Evolutionary conservation across 73 alveolate genomes (phyloP).

Genomic region (Paramecium sonneborni): DNA sequence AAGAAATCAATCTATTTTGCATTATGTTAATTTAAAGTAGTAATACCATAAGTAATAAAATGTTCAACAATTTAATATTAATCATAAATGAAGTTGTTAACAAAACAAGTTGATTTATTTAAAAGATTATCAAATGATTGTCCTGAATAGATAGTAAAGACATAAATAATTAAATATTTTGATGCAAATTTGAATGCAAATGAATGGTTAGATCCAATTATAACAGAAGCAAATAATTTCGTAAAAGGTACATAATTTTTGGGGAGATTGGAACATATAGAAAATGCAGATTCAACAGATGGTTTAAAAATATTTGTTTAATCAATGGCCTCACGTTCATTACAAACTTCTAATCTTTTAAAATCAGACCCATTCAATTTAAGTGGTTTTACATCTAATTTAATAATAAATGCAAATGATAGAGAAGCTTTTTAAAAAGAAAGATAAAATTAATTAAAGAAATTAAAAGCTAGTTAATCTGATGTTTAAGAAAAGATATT

Average conservation of each 20-base stretch:
- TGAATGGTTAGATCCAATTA: constrained; percentile 23
- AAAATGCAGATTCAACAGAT: not conserved
- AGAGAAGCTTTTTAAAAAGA: not conserved
- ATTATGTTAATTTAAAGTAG: constrained; percentile 2
- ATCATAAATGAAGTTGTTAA: constrained; percentile 17
- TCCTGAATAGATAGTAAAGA: not conserved
- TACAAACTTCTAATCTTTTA: not conserved
- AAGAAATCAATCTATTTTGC: constrained; percentile 27
- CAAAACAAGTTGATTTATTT: constrained; percentile 32
- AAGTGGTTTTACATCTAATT: not conserved
- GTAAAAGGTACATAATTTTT: not conserved
- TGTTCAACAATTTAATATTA: not conserved
- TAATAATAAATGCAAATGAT: not conserved
- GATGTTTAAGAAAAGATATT: not conserved
- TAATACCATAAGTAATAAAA: not conserved
- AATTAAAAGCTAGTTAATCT: not conserved
- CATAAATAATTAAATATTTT: not conserved
- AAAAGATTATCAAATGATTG: constrained; percentile 33
- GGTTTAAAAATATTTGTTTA: not conserved
- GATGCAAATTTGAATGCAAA: not conserved
- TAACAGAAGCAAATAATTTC: not conserved
- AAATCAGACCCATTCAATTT: constrained; percentile 6
- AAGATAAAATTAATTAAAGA: not conserved
- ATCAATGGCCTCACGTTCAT: not conserved
- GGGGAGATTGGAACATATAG: not conserved